Evolutionary conservation across 2,329 filamentous ascomycete species (phyloP).

Genomic region (Colletotrichum sp.): DNA sequence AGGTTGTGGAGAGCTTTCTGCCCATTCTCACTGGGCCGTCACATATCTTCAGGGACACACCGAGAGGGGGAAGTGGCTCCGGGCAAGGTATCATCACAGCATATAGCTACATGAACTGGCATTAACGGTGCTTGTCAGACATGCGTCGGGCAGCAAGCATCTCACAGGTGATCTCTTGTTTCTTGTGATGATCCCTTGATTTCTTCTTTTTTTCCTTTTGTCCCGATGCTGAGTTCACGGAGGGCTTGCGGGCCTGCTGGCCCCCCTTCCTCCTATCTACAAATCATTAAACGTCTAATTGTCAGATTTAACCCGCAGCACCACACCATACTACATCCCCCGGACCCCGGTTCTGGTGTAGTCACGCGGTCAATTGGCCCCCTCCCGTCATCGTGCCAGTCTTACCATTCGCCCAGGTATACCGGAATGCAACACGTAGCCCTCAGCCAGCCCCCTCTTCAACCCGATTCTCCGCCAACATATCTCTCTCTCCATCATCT

Average conservation of each 20-base stretch:
- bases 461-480: neutral
- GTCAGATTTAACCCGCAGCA: neutral
- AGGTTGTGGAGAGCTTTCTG: slow-evolving; percentile 10
- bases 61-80: neutral
- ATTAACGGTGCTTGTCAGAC: neutral
- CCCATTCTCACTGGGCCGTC: slow-evolving; percentile 8
- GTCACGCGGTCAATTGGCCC: neutral
- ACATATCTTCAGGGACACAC: neutral
- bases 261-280: neutral
- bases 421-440: neutral
- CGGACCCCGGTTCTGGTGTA: neutral
- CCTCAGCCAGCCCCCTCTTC: neutral
- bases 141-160: slow-evolving; percentile 14
- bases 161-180: slow-evolving; percentile 3
- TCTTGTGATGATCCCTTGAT: neutral
- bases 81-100: neutral
- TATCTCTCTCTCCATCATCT: slow-evolving; percentile 49
- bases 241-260: neutral
- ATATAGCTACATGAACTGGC: neutral
- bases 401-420: neutral
- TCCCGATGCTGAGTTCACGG: neutral
- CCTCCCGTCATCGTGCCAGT: neutral
- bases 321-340: neutral
- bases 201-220: neutral
- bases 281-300: neutral